Evolutionary conservation across 768 basidiomycete species (phyloP).

Genomic region (Imleria badia): DNA sequence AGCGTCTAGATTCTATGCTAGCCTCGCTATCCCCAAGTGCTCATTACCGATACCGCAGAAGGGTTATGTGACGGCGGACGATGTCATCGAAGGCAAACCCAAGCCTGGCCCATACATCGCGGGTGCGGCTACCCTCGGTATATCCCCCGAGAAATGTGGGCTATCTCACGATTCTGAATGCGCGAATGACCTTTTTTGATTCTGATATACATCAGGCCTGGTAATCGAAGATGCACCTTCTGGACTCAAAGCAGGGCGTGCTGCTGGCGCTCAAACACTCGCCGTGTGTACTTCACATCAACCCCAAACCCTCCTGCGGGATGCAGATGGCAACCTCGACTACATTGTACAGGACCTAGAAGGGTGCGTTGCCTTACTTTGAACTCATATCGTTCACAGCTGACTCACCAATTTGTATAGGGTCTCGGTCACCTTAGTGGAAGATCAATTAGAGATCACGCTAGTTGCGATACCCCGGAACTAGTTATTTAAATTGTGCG

Average conservation of each 20-base stretch:
- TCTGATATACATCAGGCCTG: slow-evolving; percentile 49
- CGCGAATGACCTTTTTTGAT: not conserved
- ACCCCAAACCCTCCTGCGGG: slow-evolving; percentile 49
- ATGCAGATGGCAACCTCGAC: slow-evolving; percentile 42
- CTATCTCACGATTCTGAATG: not conserved
- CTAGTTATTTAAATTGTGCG: not conserved
- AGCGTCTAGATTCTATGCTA: slow-evolving; percentile 77
- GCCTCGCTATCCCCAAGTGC: slow-evolving; percentile 62
- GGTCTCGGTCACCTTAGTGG: slow-evolving; percentile 19
- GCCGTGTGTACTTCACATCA: slow-evolving; percentile 84
- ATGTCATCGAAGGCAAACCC: slow-evolving; percentile 74
- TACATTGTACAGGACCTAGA: slow-evolving; percentile 70
- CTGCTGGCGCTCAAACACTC: slow-evolving; percentile 73
- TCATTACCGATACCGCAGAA: slow-evolving; percentile 56
- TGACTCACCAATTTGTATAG: slow-evolving; percentile 6
- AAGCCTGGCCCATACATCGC: slow-evolving; percentile 84
- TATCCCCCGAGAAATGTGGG: slow-evolving; percentile 58
- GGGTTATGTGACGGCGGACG: slow-evolving; percentile 70
- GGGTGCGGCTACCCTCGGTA: slow-evolving; percentile 58
- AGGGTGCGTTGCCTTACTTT: slow-evolving; percentile 41
- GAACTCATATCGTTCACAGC: not conserved
- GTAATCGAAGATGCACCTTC: slow-evolving; percentile 91
- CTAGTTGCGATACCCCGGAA: slow-evolving; percentile 13
- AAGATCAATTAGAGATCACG: slow-evolving; percentile 23
- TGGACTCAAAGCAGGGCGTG: slow-evolving; percentile 71